These are phyloP conservation scores for Micractinium sp. DNA, from an alignment of 139 green algal species.

Conservation along the genomic window DNA sequence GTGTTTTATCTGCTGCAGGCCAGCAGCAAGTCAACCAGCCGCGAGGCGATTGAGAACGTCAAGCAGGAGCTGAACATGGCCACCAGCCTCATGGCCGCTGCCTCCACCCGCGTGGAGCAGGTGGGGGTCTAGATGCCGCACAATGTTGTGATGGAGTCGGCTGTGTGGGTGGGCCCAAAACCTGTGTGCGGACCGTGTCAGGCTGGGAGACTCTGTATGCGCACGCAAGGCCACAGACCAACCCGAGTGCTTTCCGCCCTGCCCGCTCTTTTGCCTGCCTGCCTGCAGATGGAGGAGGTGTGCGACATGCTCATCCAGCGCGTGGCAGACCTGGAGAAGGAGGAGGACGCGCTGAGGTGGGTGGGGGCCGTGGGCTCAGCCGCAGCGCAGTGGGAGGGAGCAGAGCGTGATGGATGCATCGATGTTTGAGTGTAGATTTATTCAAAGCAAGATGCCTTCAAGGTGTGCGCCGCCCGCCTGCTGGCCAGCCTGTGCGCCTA, in stretches of 20 bases:
- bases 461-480: too few relatives aligned
- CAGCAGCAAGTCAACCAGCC: not conserved
- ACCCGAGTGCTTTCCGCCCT: not conserved
- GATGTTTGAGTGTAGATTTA: too few relatives aligned
- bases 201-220: not conserved
- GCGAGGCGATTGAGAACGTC: not conserved
- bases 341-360: slow-evolving; percentile 9
- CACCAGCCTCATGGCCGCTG: slow-evolving; percentile 36
- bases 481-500: too few relatives aligned
- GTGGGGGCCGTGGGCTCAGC: not conserved
- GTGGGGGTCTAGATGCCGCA: slow-evolving; percentile 20
- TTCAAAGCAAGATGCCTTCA: too few relatives aligned
- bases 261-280: too few relatives aligned
- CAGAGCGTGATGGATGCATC: not conserved
- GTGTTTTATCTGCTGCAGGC: not conserved
- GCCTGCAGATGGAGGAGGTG: slow-evolving; percentile 24
- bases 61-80: slow-evolving; percentile 34
- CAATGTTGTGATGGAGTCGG: not conserved
- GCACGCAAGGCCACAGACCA: not conserved
- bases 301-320: slow-evolving; percentile 16
- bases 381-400: not conserved
- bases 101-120: slow-evolving; percentile 40
- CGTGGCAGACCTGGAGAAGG: not conserved
- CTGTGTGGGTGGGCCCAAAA: not conserved
- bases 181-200: not conserved